phyloP scores from a whole-genome alignment of 768 basidiomycete genomes.

The Lactarius tabidus region DNA sequence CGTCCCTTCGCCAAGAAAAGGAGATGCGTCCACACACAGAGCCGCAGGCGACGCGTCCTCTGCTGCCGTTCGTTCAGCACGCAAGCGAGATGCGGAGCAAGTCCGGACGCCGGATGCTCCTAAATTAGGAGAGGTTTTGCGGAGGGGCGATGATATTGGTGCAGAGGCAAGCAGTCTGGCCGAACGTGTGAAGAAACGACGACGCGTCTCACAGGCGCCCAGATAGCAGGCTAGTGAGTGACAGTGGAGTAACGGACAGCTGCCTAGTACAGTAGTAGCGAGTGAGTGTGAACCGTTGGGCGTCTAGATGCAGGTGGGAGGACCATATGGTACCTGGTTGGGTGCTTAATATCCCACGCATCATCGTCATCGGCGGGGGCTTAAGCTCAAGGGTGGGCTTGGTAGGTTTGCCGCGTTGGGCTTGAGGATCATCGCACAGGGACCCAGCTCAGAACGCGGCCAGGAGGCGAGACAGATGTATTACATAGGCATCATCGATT shows the following conservation, averaged over 20 bases:
- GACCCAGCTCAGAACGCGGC: too few relatives aligned
- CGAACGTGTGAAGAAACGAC: slow-evolving; percentile 20
- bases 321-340: too few relatives aligned
- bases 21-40: background rate
- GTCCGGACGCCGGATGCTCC: background rate
- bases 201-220: background rate
- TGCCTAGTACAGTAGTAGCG: too few relatives aligned
- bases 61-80: background rate
- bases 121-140: background rate
- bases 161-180: slow-evolving; percentile 2
- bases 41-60: background rate
- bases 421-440: too few relatives aligned
- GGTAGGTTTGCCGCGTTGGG: too few relatives aligned
- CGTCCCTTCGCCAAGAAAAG: slow-evolving; percentile 21
- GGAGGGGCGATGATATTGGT: background rate
- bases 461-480: too few relatives aligned
- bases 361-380: too few relatives aligned
- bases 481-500: too few relatives aligned
- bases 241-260: background rate
- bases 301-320: too few relatives aligned
- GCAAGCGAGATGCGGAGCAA: slow-evolving; percentile 4
- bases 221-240: background rate
- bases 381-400: too few relatives aligned
- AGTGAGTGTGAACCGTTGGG: too few relatives aligned
- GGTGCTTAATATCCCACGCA: too few relatives aligned